A percentile compares a stretch with the other conserved stretches of the same genome.
Evolutionary conservation across 1,284 basidiomycete genomes (phyloP).

Genomic region (Nidula niveotomentosa): DNA sequence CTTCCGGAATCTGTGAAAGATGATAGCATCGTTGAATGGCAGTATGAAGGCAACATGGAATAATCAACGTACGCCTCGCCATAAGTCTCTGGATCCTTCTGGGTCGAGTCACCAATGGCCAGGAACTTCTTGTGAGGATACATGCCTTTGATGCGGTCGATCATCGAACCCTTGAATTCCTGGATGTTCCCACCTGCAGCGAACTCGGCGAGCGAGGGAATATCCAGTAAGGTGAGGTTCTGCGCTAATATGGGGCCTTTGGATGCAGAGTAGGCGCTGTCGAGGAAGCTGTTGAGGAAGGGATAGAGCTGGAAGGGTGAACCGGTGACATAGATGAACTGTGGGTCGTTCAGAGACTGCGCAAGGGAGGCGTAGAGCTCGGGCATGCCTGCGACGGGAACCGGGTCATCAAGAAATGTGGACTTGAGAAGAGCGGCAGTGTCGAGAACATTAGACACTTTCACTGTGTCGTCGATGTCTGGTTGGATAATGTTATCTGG

Average conservation of each 20-base stretch:
- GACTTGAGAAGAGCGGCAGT: conserved; percentile 27
- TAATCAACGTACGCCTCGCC: conserved; percentile 28
- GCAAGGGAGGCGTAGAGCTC: conserved; percentile 35
- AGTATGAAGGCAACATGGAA: neutral
- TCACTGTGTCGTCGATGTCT: conserved; percentile 44
- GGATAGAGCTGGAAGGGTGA: conserved; percentile 42
- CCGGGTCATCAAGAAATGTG: conserved; percentile 36
- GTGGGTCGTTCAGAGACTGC: conserved; percentile 29
- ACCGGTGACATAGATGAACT: conserved; percentile 39
- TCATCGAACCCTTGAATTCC: conserved; percentile 30
- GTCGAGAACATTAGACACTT: conserved; percentile 36
- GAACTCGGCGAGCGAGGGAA: conserved; percentile 25
- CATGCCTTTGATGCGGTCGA: conserved; percentile 33
- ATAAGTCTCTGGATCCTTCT: conserved; percentile 39
- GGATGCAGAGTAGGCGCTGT: conserved; percentile 27
- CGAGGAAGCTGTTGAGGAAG: conserved; percentile 37
- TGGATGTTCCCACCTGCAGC: conserved; percentile 19
- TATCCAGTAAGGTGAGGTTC: conserved; percentile 33
- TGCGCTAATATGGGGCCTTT: conserved; percentile 35
- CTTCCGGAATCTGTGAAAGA: conserved; percentile 25
- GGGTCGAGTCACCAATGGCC: conserved; percentile 36
- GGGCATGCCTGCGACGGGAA: conserved; percentile 40
- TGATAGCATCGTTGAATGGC: neutral
- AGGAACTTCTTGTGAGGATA: conserved; percentile 39
- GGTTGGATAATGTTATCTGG: neutral